A percentile compares a stretch with the other conserved stretches of the same genome.
These are phyloP conservation scores for Podila clonocystis DNA, from an alignment of 192 early-diverging fungal species.

Conservation along the genomic window DNA sequence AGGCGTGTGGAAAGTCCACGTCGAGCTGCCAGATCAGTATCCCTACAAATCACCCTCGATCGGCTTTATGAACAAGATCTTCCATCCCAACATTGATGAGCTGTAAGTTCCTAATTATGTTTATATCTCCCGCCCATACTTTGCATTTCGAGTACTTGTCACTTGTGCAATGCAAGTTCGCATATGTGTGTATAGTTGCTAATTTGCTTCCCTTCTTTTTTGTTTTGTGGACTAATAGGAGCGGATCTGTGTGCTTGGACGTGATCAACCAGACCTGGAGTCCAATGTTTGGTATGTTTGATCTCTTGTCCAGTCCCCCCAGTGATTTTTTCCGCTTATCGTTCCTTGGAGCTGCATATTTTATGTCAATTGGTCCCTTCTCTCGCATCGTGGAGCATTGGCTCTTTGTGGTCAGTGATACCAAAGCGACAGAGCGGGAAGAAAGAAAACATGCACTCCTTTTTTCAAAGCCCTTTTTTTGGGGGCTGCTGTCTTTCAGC, in stretches of 20 bases:
- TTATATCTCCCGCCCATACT: too few relatives aligned
- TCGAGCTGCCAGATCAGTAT: constrained; percentile 99
- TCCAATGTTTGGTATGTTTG: constrained; percentile 93
- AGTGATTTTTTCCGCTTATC: background rate
- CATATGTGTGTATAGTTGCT: background rate
- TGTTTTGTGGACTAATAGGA: constrained; percentile 58
- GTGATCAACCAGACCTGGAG: constrained; percentile 99
- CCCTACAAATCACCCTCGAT: constrained; percentile 99
- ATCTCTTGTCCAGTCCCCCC: background rate
- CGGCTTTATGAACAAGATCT: constrained; percentile 99
- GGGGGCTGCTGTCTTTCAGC: too few relatives aligned
- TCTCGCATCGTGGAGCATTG: too few relatives aligned
- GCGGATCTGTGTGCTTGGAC: constrained; percentile 98
- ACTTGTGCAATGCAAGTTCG: background rate
- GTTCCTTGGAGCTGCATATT: background rate
- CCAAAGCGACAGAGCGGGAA: too few relatives aligned
- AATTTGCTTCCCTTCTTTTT: background rate
- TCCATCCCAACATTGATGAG: constrained; percentile 99
- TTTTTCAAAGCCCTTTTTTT: too few relatives aligned
- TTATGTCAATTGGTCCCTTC: background rate
- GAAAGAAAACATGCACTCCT: too few relatives aligned
- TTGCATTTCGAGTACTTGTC: background rate
- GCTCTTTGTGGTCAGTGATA: too few relatives aligned
- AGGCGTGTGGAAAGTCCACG: constrained; percentile 98
- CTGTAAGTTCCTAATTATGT: constrained; percentile 64